These are phyloP conservation scores for Stagonosporopsis chrysanthemi DNA, from an alignment of 2,329 filamentous ascomycete genomes.

Conservation along the genomic window DNA sequence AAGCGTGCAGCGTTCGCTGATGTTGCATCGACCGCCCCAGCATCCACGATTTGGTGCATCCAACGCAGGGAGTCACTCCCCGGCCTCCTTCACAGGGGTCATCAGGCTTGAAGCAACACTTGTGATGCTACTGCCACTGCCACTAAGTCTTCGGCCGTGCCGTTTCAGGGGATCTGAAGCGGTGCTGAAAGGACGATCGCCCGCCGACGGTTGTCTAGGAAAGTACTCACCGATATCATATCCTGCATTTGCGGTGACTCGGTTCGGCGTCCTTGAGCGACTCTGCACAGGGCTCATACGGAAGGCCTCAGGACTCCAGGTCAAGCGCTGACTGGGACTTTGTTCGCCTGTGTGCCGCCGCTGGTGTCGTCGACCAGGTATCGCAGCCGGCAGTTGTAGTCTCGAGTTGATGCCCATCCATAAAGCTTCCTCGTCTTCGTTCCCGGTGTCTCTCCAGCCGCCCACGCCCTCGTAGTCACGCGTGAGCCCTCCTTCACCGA, in stretches of 20 bases:
- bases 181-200: conserved; percentile 27
- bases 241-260: conserved; percentile 23
- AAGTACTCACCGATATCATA: conserved; percentile 37
- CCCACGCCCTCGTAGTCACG: conserved; percentile 56
- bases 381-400: conserved; percentile 47
- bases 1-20: not conserved
- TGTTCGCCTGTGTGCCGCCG: conserved; percentile 44
- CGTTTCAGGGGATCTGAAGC: conserved; percentile 33
- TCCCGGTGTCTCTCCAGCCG: conserved; percentile 49
- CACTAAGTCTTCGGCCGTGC: conserved; percentile 38
- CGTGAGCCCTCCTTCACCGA: conserved; percentile 42
- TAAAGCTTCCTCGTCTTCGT: conserved; percentile 53
- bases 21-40: not conserved
- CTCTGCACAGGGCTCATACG: conserved; percentile 51
- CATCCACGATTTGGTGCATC: not conserved
- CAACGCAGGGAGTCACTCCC: conserved; percentile 14
- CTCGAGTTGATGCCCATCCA: conserved; percentile 56
- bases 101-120: conserved; percentile 24
- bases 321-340: conserved; percentile 37
- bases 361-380: conserved; percentile 40
- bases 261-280: conserved; percentile 44
- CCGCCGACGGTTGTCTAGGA: conserved; percentile 26
- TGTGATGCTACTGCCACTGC: conserved; percentile 33
- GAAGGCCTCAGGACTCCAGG: conserved; percentile 43
- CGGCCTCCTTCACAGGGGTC: conserved; percentile 21